phyloP scores from a whole-genome alignment of 345 rosid species.

The Toxicodendron radicans region DNA sequence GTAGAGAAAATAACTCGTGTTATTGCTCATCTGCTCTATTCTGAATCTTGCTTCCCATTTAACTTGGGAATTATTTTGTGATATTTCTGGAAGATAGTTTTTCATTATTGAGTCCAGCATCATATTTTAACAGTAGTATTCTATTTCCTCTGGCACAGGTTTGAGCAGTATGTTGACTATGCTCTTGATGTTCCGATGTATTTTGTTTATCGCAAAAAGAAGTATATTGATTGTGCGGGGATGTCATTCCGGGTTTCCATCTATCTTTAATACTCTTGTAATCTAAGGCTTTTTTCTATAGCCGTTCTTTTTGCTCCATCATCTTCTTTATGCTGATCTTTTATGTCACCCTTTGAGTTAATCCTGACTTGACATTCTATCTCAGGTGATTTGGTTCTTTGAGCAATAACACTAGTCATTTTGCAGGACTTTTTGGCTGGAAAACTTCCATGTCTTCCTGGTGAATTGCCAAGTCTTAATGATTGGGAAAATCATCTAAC shows the following conservation, averaged over 20 bases:
- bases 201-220: constrained; percentile 82
- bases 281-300: constrained; percentile 27
- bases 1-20: constrained; percentile 6
- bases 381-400: not conserved
- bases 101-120: not conserved
- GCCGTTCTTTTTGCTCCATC: not conserved
- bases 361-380: not conserved
- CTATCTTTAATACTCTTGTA: constrained; percentile 45
- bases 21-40: not conserved
- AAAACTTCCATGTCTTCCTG: constrained; percentile 89
- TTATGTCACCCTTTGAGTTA: not conserved
- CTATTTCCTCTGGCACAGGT: constrained; percentile 46
- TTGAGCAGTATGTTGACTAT: constrained; percentile 98
- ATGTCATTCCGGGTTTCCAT: constrained; percentile 88
- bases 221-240: constrained; percentile 91
- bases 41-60: not conserved
- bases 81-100: not conserved
- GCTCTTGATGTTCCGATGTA: constrained; percentile 99
- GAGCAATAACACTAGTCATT: constrained; percentile 16
- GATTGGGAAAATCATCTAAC: constrained; percentile 99
- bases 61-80: not conserved
- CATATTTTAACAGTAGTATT: not conserved
- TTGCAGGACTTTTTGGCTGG: constrained; percentile 94
- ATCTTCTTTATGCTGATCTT: not conserved
- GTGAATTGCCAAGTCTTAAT: constrained; percentile 85